These are phyloP conservation scores for Microcyclospora tardicrescens DNA, from an alignment of 2,329 filamentous ascomycete species.

Conservation along the genomic window DNA sequence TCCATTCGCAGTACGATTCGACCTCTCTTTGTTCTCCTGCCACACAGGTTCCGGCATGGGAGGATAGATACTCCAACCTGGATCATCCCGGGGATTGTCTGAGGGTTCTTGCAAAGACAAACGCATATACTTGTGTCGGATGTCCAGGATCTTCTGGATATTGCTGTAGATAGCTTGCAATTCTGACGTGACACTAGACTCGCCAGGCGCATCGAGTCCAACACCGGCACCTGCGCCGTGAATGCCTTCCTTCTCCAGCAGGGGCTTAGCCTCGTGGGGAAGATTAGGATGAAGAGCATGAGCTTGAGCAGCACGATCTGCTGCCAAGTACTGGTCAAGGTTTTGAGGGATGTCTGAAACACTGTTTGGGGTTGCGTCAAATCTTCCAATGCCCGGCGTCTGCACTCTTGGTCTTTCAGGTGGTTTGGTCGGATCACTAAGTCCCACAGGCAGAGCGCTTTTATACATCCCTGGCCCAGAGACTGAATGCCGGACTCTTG, in stretches of 20 bases:
- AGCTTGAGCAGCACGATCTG: slow-evolving; percentile 35
- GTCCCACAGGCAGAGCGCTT: slow-evolving; percentile 23
- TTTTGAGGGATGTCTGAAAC: not conserved
- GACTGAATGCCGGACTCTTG: slow-evolving; percentile 25
- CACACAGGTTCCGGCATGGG: slow-evolving; percentile 84
- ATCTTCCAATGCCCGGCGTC: slow-evolving; percentile 18
- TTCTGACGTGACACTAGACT: slow-evolving; percentile 72
- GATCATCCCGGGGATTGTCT: slow-evolving; percentile 79
- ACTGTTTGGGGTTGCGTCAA: slow-evolving; percentile 9
- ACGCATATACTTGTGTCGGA: slow-evolving; percentile 76
- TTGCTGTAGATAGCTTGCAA: slow-evolving; percentile 77
- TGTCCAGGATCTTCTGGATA: slow-evolving; percentile 77
- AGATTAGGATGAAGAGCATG: slow-evolving; percentile 39
- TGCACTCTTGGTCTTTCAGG: slow-evolving; percentile 18
- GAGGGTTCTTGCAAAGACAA: slow-evolving; percentile 68
- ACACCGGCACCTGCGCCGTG: slow-evolving; percentile 46
- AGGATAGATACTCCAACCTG: slow-evolving; percentile 79
- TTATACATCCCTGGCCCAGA: slow-evolving; percentile 12
- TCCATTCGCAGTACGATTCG: slow-evolving; percentile 6
- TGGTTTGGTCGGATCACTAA: slow-evolving; percentile 21
- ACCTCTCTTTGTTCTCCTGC: slow-evolving; percentile 35
- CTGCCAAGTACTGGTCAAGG: slow-evolving; percentile 21
- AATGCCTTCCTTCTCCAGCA: slow-evolving; percentile 42
- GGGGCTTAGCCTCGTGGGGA: slow-evolving; percentile 43
- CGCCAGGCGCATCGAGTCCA: slow-evolving; percentile 53